Evolutionary conservation across 768 basidiomycete genomes (phyloP).

Genomic region (Boletus rubroflammeus): DNA sequence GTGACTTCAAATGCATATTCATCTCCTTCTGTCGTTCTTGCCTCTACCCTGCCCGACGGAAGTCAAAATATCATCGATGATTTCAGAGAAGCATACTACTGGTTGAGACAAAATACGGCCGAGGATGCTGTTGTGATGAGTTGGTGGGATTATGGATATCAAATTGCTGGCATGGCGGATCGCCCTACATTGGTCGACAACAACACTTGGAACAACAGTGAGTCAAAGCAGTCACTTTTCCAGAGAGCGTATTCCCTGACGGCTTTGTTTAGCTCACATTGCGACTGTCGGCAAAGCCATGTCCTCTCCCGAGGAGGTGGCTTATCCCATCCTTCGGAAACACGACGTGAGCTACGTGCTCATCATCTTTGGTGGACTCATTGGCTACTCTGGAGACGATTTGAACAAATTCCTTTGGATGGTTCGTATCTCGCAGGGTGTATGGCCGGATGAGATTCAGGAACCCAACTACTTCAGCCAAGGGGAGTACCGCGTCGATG

Average conservation of each 20-base stretch:
- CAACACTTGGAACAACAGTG: slow-evolving; percentile 99
- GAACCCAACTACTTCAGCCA: slow-evolving; percentile 93
- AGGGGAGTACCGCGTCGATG: slow-evolving; percentile 94
- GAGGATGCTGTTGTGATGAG: slow-evolving; percentile 93
- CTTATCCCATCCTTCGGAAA: slow-evolving; percentile 94
- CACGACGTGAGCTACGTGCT: slow-evolving; percentile 98
- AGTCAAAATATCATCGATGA: slow-evolving; percentile 95
- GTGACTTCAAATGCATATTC: slow-evolving; percentile 94
- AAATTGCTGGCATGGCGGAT: slow-evolving; percentile 99
- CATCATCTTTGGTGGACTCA: slow-evolving; percentile 93
- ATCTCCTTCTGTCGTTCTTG: slow-evolving; percentile 93
- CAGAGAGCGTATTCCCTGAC: slow-evolving; percentile 3
- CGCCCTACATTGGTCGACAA: slow-evolving; percentile 95
- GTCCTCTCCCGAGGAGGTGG: slow-evolving; percentile 89
- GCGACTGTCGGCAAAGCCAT: slow-evolving; percentile 99
- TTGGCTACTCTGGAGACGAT: slow-evolving; percentile 98
- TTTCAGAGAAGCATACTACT: slow-evolving; percentile 99
- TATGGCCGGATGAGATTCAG: slow-evolving; percentile 98
- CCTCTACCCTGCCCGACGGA: slow-evolving; percentile 76
- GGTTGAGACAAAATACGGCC: slow-evolving; percentile 93
- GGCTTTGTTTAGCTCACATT: slow-evolving; percentile 68
- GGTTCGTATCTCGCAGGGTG: slow-evolving; percentile 91
- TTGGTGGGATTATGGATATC: slow-evolving; percentile 99
- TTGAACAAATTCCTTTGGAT: slow-evolving; percentile 99
- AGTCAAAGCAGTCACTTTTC: slow-evolving; percentile 30